These are phyloP conservation scores for Xylaria sp. DNA, from an alignment of 2,329 filamentous ascomycete species.

Conservation along the genomic window DNA sequence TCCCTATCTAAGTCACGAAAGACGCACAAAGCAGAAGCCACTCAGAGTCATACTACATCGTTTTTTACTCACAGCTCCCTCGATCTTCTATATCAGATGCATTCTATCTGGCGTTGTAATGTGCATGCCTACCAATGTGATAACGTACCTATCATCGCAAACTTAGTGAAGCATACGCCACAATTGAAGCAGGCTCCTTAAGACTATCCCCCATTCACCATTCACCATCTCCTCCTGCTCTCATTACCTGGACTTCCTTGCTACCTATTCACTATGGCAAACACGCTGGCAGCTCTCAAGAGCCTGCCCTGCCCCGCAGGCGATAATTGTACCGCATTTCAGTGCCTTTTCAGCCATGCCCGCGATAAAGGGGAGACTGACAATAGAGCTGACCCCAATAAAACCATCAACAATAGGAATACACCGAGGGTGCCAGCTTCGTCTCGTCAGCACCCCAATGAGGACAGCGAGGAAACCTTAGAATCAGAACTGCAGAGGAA, in stretches of 20 bases:
- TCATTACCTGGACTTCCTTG: neutral
- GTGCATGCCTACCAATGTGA: conserved; percentile 13
- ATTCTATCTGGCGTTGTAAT: neutral
- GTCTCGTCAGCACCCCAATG: conserved; percentile 14
- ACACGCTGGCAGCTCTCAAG: conserved; percentile 53
- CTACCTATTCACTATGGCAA: conserved; percentile 41
- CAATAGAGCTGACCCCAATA: conserved; percentile 26
- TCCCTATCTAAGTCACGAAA: conserved; percentile 4
- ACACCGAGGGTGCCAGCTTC: conserved; percentile 7
- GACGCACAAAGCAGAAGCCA: neutral
- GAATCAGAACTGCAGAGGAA: conserved; percentile 43
- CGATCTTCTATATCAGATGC: conserved; percentile 2
- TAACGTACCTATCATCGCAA: conserved; percentile 11
- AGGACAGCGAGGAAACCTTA: conserved; percentile 18
- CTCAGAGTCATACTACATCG: neutral
- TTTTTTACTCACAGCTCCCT: neutral
- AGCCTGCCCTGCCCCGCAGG: conserved; percentile 63
- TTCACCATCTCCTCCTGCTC: neutral
- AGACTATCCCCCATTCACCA: neutral
- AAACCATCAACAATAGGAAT: conserved; percentile 7
- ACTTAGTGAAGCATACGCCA: conserved; percentile 12
- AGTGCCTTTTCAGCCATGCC: conserved; percentile 62
- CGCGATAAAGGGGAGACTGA: conserved; percentile 45
- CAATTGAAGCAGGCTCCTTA: neutral
- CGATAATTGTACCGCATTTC: conserved; percentile 59